Conservation (phyloP, 345 rosid genomes). For the Pelargonium nanum region DNA sequence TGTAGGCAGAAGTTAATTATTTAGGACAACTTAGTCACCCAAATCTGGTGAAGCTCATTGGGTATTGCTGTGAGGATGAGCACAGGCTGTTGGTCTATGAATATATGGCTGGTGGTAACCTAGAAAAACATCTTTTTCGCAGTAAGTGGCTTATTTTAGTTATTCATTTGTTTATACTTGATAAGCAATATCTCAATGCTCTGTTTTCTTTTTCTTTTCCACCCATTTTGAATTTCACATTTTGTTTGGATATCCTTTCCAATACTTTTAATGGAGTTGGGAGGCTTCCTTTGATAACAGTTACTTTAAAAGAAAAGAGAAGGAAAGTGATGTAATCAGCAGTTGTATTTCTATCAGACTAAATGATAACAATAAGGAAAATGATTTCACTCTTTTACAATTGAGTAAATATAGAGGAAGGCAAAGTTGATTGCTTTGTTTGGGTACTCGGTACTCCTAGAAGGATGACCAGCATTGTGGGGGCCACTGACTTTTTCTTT, state of each 20-base stretch:
- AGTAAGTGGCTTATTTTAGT: conserved; percentile 40
- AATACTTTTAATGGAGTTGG: background rate
- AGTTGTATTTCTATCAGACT: background rate
- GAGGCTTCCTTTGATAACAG: too few species aligned
- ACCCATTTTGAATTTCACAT: too few species aligned
- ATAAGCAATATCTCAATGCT: background rate
- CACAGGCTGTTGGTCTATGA: conserved; percentile 86
- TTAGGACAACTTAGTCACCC: conserved; percentile 85
- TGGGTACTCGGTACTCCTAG: too few species aligned
- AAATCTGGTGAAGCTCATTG: conserved; percentile 97
- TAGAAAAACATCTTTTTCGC: conserved; percentile 90
- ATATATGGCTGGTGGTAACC: conserved; percentile 87
- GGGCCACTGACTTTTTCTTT: too few species aligned
- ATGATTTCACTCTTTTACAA: background rate
- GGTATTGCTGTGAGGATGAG: conserved; percentile 95
- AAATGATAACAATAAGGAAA: background rate
- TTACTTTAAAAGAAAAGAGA: background rate
- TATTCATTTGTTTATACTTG: background rate
- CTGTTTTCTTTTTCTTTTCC: background rate
- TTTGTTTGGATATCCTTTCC: background rate
- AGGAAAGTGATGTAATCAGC: background rate
- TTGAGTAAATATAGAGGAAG: too few species aligned
- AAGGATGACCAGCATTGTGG: too few species aligned
- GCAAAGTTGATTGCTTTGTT: too few species aligned
- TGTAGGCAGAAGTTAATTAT: conserved; percentile 91